Evolutionary conservation across 805 yeast species (phyloP).

Genomic region (Cyberlindnera misumaiensis): DNA sequence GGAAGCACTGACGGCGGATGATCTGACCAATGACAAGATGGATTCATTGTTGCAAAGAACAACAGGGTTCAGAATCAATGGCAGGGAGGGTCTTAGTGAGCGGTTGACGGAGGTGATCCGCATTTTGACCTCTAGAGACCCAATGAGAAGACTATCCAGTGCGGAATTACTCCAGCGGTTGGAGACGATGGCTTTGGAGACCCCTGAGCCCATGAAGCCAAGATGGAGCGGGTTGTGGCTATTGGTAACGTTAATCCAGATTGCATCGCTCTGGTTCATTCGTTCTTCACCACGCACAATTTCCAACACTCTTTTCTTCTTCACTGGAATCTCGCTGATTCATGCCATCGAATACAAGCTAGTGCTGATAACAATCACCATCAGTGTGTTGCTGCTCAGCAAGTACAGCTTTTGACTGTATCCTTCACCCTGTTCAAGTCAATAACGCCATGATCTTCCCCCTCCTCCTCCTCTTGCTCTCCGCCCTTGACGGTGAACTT

Average conservation of each 20-base stretch:
- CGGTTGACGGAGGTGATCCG: conserved; percentile 33
- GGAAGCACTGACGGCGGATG: conserved; percentile 23
- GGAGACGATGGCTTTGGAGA: conserved; percentile 1
- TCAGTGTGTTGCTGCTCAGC: conserved; percentile 1
- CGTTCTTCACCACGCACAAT: too few relatives aligned
- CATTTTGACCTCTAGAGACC: conserved; percentile 30
- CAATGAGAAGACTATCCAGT: conserved; percentile 37
- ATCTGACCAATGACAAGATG: background rate
- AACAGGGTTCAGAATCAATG: conserved; percentile 9
- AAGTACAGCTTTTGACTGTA: conserved; percentile 3
- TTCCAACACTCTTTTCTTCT: too few relatives aligned
- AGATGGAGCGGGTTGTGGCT: too few relatives aligned
- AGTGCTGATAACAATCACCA: too few relatives aligned
- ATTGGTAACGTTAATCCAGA: too few relatives aligned
- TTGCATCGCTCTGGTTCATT: too few relatives aligned
- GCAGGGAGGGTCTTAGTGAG: conserved; percentile 19
- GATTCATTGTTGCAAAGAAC: background rate
- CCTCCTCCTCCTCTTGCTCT: conserved; percentile 3
- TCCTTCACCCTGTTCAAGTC: conserved; percentile 23
- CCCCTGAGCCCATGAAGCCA: too few relatives aligned
- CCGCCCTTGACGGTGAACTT: conserved; percentile 5
- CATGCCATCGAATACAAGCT: too few relatives aligned
- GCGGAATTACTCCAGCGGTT: conserved; percentile 30
- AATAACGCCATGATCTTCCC: conserved; percentile 18
- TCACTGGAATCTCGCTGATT: too few relatives aligned